Evolutionary conservation across 1,284 basidiomycete genomes (phyloP), one percentile per base, ranked within the genome.

Genomic region (Inonotus hispidus): DNA sequence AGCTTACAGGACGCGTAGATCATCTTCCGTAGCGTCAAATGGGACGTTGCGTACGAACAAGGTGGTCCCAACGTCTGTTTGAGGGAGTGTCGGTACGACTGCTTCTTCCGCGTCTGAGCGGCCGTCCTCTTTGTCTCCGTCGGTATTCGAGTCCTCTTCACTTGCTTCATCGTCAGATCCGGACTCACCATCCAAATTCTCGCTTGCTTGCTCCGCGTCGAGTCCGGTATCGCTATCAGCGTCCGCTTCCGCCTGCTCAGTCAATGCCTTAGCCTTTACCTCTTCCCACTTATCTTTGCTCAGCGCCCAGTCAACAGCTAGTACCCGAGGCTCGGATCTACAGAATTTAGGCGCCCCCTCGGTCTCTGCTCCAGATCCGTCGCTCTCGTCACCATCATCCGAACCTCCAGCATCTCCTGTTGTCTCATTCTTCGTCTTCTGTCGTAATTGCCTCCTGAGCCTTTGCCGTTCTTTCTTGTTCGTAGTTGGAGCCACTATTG

Each of bases 221-320:
- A 63, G 66, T 14, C 68, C 73, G 16, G 41, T 21, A 47, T 66
- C 70, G 14, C 74, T 73, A 8, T 70, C 72, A 2, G 70, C 73
- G 41, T 73, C 73, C n/a, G 71, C 74, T 37, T 79, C 75, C 38
- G 71, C 72, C 45, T 64, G 63, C 35, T 68, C 60, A 55, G 19
- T 71, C 76, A 66, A 77, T 8, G 66, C 69, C 53, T 73, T 84
- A 64, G 78, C 83, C 74, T 83, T 87, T 72, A 87, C 88, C 69
- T 90, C 85, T 71, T 93, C 82, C 90, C 92, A 98, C 72, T 90
- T 91, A 60, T 92, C 90, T 75, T 98, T 97, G 71, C 92, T 93
- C 69, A 98, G 74, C 4, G 95, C 95, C 93, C 95, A 98, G 76
- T 98, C 95, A 38, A 99, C 96, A 4, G 95, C 94, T 25, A 98